Conservation (phyloP, 306 rosid genomes). For the Casuarina glauca region DNA sequence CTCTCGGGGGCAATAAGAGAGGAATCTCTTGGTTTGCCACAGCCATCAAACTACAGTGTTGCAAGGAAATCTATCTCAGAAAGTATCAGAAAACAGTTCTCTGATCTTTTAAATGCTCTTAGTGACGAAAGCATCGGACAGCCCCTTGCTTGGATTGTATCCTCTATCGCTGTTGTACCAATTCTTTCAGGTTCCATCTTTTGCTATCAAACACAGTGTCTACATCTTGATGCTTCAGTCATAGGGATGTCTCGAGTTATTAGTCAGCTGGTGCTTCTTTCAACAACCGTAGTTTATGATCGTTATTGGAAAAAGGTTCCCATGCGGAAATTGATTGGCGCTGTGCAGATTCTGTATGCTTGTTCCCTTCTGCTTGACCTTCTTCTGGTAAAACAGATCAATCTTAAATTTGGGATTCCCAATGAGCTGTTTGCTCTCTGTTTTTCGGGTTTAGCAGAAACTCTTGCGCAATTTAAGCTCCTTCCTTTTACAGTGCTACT, state of each 20-base stretch:
- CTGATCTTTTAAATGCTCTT: conserved; percentile 50
- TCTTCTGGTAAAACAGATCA: conserved; percentile 64
- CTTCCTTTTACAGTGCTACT: conserved; percentile 77
- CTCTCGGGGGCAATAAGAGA: conserved; percentile 59
- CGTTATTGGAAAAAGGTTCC: conserved; percentile 58
- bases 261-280: conserved; percentile 81
- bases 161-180: conserved; percentile 73
- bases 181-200: conserved; percentile 77
- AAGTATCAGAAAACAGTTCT: conserved; percentile 49
- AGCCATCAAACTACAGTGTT: conserved; percentile 32
- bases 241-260: conserved; percentile 73
- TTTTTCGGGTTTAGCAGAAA: conserved; percentile 75
- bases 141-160: conserved; percentile 77
- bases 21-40: conserved; percentile 61
- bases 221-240: conserved; percentile 67
- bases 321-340: conserved; percentile 56
- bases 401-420: conserved; percentile 63
- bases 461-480: conserved; percentile 76
- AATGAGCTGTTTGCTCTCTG: conserved; percentile 67
- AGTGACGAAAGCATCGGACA: conserved; percentile 41
- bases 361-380: conserved; percentile 76
- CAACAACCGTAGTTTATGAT: conserved; percentile 60
- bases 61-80: conserved; percentile 42
- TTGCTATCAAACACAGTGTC: conserved; percentile 83
- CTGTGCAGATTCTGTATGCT: conserved; percentile 64